These are phyloP conservation scores for Phytophthora pini DNA, from an alignment of 352 stramenopile species.

Conservation along the genomic window DNA sequence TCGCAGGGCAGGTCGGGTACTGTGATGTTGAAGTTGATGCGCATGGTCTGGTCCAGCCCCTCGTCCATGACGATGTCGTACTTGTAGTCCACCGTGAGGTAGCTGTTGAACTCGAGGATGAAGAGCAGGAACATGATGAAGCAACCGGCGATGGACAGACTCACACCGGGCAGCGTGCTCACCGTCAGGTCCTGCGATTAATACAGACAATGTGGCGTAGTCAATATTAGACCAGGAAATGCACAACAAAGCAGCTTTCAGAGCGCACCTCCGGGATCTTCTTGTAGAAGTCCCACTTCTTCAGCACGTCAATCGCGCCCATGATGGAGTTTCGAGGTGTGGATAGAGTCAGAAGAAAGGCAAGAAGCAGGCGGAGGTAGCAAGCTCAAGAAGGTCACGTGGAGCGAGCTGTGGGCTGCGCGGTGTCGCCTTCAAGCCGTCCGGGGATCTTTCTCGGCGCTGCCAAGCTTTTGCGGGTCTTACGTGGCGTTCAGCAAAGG, in stretches of 20 bases:
- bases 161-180: constrained; percentile 85
- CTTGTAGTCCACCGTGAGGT: constrained; percentile 86
- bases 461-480: constrained; percentile 13
- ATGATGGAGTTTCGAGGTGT: constrained; percentile 37
- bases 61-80: constrained; percentile 92
- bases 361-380: constrained; percentile 11
- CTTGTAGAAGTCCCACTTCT: constrained; percentile 94
- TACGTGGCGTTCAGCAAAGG: constrained; percentile 29
- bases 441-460: constrained; percentile 20
- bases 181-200: constrained; percentile 81
- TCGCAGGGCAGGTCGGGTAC: constrained; percentile 97
- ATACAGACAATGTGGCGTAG: constrained; percentile 1
- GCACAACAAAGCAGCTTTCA: neutral
- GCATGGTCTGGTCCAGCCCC: constrained; percentile 83
- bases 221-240: constrained; percentile 1
- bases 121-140: constrained; percentile 93
- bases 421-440: constrained; percentile 13
- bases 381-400: neutral
- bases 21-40: constrained; percentile 99
- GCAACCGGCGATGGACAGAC: constrained; percentile 80
- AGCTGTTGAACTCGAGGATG: constrained; percentile 91
- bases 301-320: constrained; percentile 88
- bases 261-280: constrained; percentile 85
- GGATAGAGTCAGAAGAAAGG: neutral
- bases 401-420: neutral